Percentiles rank a stretch among this genome's conserved stretches.
Conservation (phyloP, 768 basidiomycete species). For the Amanita jacksonii region DNA sequence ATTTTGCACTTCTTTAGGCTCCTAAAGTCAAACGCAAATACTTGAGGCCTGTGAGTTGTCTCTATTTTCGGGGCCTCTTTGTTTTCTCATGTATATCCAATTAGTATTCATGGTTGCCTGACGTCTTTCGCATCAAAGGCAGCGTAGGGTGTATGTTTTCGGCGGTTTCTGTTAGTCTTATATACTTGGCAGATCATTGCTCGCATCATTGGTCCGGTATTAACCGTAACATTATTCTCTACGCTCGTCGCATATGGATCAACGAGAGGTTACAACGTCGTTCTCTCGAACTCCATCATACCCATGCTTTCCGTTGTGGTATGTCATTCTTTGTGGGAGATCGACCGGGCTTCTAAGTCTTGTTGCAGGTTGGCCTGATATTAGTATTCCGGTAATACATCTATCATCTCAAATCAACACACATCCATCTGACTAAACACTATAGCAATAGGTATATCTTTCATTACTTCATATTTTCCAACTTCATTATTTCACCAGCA, state of each 20-base stretch:
- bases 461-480: not conserved
- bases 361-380: constrained; percentile 68
- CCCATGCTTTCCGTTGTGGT: constrained; percentile 88
- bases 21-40: constrained; percentile 41
- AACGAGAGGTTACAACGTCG: constrained; percentile 46
- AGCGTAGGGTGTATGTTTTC: constrained; percentile 41
- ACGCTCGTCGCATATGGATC: constrained; percentile 48
- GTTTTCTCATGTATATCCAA: not conserved
- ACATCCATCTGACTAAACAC: too few relatives aligned
- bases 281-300: constrained; percentile 74
- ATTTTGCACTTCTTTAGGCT: constrained; percentile 16
- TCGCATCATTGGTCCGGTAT: constrained; percentile 70
- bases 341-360: constrained; percentile 1
- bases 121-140: constrained; percentile 76
- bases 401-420: too few relatives aligned
- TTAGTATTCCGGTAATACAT: constrained; percentile 65
- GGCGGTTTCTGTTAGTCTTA: constrained; percentile 8
- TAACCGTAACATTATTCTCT: constrained; percentile 76
- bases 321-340: constrained; percentile 21
- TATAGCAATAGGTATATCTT: constrained; percentile 51
- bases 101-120: constrained; percentile 85
- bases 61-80: not conserved
- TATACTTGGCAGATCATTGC: constrained; percentile 45
- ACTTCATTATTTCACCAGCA: constrained; percentile 29
- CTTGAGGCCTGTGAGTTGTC: constrained; percentile 37